Evolutionary conservation across 1,284 basidiomycete species (phyloP).

Genomic region (Hortiboletus rubellus): DNA sequence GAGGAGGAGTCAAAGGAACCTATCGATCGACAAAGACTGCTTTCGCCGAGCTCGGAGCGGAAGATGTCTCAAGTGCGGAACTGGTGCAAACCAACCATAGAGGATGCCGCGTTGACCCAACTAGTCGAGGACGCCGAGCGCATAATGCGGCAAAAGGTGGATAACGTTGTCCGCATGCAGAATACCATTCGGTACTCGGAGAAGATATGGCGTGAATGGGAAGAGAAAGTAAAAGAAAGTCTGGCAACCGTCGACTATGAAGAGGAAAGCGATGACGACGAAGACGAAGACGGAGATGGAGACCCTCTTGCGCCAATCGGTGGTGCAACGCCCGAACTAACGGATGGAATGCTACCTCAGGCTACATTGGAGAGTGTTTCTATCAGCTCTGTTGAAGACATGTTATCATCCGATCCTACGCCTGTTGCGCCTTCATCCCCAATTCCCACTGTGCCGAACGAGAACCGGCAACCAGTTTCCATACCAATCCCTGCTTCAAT

Average conservation of each 20-base stretch:
- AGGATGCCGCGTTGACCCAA: slow-evolving; percentile 81
- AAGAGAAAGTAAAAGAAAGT: slow-evolving; percentile 77
- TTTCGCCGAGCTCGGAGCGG: slow-evolving; percentile 84
- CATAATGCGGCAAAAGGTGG: slow-evolving; percentile 90
- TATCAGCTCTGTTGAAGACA: slow-evolving; percentile 35
- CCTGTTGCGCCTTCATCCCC: slow-evolving; percentile 68
- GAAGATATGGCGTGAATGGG: slow-evolving; percentile 97
- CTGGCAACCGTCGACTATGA: slow-evolving; percentile 58
- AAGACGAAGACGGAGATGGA: slow-evolving; percentile 29
- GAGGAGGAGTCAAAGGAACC: slow-evolving; percentile 90
- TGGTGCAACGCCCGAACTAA: slow-evolving; percentile 14
- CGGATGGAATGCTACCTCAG: slow-evolving; percentile 10
- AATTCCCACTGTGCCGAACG: slow-evolving; percentile 39
- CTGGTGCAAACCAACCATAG: slow-evolving; percentile 83
- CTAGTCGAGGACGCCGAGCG: slow-evolving; percentile 86
- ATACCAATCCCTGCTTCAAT: slow-evolving; percentile 27
- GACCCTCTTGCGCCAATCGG: slow-evolving; percentile 44
- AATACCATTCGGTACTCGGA: slow-evolving; percentile 98
- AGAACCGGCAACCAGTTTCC: slow-evolving; percentile 26
- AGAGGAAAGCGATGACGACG: slow-evolving; percentile 41
- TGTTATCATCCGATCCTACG: slow-evolving; percentile 58
- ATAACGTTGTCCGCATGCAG: slow-evolving; percentile 94
- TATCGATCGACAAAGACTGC: slow-evolving; percentile 88
- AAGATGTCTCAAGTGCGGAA: slow-evolving; percentile 78
- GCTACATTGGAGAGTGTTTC: slow-evolving; percentile 47